phyloP scores from a whole-genome alignment of 139 green algal genomes.

The Closterium sp. region DNA sequence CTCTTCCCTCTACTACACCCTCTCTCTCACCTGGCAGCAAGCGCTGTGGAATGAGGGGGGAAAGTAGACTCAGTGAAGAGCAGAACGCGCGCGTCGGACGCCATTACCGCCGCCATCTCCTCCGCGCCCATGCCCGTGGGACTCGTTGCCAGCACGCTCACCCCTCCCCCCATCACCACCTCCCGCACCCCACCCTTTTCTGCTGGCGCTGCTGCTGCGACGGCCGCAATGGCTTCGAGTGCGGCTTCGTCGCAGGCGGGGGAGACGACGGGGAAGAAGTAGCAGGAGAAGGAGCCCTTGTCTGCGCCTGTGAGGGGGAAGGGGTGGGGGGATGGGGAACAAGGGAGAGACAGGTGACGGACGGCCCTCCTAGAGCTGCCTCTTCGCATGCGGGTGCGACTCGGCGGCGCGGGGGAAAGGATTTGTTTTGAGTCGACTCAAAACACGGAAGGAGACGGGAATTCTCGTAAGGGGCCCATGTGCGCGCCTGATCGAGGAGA shows the following conservation, averaged over 20 bases:
- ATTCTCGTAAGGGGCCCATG: too few species aligned
- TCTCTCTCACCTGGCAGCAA: background rate
- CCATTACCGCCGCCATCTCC: background rate
- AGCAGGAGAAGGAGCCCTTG: conserved; percentile 3
- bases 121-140: background rate
- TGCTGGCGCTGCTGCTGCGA: background rate
- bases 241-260: background rate
- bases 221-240: background rate
- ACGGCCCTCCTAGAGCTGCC: too few species aligned
- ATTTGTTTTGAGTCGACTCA: too few species aligned
- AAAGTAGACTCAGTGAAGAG: background rate
- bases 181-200: background rate
- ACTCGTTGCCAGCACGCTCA: background rate
- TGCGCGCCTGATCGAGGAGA: too few species aligned
- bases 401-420: too few species aligned
- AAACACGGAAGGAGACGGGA: too few species aligned
- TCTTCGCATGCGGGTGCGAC: too few species aligned
- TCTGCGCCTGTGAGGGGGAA: background rate
- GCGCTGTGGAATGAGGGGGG: background rate
- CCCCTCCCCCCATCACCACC: background rate
- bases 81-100: background rate
- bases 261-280: conserved; percentile 10
- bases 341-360: too few species aligned
- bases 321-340: too few species aligned
- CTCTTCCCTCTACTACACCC: too few species aligned